Percentiles rank a stretch among this genome's conserved stretches.
phyloP scores from a whole-genome alignment of 106 monocot species.

The Dioscorea dumetorum region DNA sequence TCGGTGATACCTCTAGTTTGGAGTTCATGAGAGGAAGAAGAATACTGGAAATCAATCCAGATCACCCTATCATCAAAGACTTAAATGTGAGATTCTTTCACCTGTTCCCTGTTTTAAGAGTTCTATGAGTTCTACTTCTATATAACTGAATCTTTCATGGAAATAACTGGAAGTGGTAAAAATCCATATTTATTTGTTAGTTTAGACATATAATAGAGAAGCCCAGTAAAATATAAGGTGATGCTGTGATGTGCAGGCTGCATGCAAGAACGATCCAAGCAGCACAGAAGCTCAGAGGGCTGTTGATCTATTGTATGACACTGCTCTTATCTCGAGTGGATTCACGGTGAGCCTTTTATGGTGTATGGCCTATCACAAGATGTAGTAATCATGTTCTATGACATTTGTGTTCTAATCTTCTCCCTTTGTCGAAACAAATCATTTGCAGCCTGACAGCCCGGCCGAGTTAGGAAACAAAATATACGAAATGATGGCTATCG shows the following conservation, averaged over 20 bases:
- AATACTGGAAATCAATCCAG: conserved; percentile 88
- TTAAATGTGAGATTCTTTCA: conserved; percentile 52
- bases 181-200: no score
- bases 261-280: conserved; percentile 85
- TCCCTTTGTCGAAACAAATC: neutral
- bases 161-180: no score
- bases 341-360: conserved; percentile 66
- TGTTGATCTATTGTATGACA: conserved; percentile 89
- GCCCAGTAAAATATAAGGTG: no score
- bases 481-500: conserved; percentile 99
- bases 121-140: no score
- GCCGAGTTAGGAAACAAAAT: conserved; percentile 89
- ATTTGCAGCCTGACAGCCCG: conserved; percentile 94
- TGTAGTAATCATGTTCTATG: no score
- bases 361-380: neutral
- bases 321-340: conserved; percentile 94
- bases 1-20: conserved; percentile 87
- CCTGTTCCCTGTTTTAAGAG: neutral
- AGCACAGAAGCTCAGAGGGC: conserved; percentile 87
- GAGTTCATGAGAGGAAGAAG: conserved; percentile 95
- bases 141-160: no score
- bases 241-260: conserved; percentile 41
- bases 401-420: neutral
- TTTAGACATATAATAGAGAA: no score
- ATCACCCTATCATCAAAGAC: conserved; percentile 88